A percentile compares a stretch with the other conserved stretches of the same genome.
Evolutionary conservation across 2,329 filamentous ascomycete species (phyloP).

Genomic region (Aspergillus fijiensis): DNA sequence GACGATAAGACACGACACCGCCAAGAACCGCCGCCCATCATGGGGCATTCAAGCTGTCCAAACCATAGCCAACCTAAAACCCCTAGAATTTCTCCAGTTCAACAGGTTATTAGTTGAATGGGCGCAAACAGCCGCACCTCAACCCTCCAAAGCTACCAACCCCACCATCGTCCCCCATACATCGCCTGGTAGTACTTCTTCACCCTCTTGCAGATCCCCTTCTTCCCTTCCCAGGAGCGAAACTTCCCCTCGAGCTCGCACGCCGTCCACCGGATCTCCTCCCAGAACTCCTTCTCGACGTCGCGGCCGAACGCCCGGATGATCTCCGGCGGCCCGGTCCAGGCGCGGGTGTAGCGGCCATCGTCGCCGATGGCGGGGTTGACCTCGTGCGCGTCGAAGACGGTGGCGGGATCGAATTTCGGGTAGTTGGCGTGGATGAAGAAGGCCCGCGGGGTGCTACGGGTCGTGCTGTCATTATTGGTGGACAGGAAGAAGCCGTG

Average conservation of each 20-base stretch:
- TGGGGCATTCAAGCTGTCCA: no score
- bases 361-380: conserved; percentile 32
- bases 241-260: conserved; percentile 39
- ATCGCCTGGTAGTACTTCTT: conserved; percentile 38
- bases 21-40: background rate
- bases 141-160: background rate
- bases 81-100: no score
- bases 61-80: no score
- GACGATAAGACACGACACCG: background rate
- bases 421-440: conserved; percentile 44
- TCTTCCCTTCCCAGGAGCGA: conserved; percentile 33
- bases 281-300: conserved; percentile 41
- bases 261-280: conserved; percentile 39
- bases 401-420: conserved; percentile 41
- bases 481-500: conserved; percentile 21
- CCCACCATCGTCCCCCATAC: background rate
- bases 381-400: conserved; percentile 33
- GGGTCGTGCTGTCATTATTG: conserved; percentile 11
- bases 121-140: no score
- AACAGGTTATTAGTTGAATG: no score
- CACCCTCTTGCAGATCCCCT: conserved; percentile 34
- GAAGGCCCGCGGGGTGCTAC: conserved; percentile 32
- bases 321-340: conserved; percentile 32
- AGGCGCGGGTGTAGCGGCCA: conserved; percentile 34
- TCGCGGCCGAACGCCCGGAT: conserved; percentile 35